Conservation (phyloP, 306 rosid species). For the Fagus sylvatica region DNA sequence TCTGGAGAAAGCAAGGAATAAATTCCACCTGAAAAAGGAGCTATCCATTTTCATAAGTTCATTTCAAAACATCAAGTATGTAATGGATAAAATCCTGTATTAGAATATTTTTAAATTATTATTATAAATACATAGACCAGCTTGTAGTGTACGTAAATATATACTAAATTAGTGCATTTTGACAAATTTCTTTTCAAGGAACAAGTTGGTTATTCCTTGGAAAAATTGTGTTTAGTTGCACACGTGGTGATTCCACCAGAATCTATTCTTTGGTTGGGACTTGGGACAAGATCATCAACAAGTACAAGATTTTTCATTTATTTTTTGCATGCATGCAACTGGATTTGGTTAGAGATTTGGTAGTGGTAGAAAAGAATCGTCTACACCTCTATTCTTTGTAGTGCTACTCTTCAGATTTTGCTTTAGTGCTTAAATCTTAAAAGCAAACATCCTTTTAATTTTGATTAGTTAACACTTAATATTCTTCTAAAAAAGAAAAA, state of each 20-base stretch:
- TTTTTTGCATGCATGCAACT: not conserved
- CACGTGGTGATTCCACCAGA: not conserved
- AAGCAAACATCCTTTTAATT: too few species aligned
- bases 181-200: not conserved
- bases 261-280: not conserved
- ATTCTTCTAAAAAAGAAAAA: too few species aligned
- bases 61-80: not conserved
- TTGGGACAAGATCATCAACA: not conserved
- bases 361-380: not conserved
- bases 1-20: not conserved
- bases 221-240: not conserved
- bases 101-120: too few species aligned
- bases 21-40: not conserved
- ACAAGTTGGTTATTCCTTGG: not conserved
- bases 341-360: not conserved
- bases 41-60: not conserved
- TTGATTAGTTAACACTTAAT: too few species aligned
- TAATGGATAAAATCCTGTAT: too few species aligned
- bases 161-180: too few species aligned
- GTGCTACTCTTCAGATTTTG: too few species aligned
- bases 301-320: not conserved
- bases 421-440: too few species aligned
- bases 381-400: too few species aligned
- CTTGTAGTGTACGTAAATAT: too few species aligned
- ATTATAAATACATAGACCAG: too few species aligned